Evolutionary conservation across 192 early-diverging fungal species (phyloP).

Genomic region (Backusella australiensis): DNA sequence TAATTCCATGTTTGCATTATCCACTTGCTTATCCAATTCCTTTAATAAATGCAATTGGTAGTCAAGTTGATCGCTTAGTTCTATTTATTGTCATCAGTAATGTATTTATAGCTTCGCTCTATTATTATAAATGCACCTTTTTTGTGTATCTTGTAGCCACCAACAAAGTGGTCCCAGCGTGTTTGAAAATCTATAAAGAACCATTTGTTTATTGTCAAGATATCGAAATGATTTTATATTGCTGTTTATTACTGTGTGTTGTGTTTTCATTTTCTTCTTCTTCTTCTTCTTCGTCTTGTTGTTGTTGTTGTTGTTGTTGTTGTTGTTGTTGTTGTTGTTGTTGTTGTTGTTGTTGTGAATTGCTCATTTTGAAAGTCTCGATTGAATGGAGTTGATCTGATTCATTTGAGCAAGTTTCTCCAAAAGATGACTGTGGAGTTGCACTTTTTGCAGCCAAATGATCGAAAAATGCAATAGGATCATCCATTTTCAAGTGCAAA

Average conservation of each 20-base stretch:
- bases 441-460: conserved; percentile 7
- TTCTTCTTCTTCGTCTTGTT: background rate
- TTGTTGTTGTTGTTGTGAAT: background rate
- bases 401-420: background rate
- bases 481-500: background rate
- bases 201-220: background rate
- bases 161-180: background rate
- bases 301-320: background rate
- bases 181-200: background rate
- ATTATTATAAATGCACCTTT: background rate
- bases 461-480: conserved; percentile 10
- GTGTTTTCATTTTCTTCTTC: background rate
- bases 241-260: background rate
- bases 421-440: background rate
- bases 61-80: background rate
- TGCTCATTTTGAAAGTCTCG: background rate
- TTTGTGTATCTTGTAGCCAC: background rate
- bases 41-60: conserved; percentile 12
- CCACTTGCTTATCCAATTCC: conserved; percentile 17
- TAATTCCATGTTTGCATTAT: conserved; percentile 9
- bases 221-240: background rate
- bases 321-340: background rate
- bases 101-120: background rate
- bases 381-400: background rate
- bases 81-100: background rate